Evolutionary conservation across 768 basidiomycete species (phyloP).

Genomic region (Suillus paluster): DNA sequence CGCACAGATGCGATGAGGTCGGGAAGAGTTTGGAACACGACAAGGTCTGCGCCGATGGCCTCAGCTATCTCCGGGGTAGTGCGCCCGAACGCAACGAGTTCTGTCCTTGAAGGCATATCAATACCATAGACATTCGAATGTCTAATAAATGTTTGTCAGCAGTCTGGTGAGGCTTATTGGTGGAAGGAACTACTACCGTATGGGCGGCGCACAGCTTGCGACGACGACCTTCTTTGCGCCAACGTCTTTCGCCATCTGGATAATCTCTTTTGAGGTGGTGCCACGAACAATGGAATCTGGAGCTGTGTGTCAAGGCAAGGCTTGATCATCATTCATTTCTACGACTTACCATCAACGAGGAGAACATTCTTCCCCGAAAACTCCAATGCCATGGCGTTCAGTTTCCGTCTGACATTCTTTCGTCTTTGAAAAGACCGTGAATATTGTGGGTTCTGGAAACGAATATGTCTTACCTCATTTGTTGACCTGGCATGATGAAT

Average conservation of each 20-base stretch:
- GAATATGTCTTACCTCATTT: conserved; percentile 67
- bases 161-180: background rate
- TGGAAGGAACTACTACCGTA: conserved; percentile 58
- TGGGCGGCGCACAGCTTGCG: conserved; percentile 96
- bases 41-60: conserved; percentile 92
- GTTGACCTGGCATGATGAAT: conserved; percentile 99
- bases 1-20: conserved; percentile 88
- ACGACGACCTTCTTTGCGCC: conserved; percentile 96
- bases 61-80: conserved; percentile 71
- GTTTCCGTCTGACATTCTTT: conserved; percentile 93
- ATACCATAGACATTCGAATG: conserved; percentile 98
- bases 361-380: conserved; percentile 92
- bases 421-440: conserved; percentile 48
- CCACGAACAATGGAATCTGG: conserved; percentile 98
- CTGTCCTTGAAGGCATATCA: conserved; percentile 96
- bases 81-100: conserved; percentile 87
- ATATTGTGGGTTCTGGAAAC: background rate
- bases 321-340: background rate
- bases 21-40: conserved; percentile 91
- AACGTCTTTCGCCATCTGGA: conserved; percentile 99
- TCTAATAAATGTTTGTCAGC: conserved; percentile 39
- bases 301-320: background rate
- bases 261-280: conserved; percentile 97
- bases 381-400: conserved; percentile 99
- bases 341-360: conserved; percentile 84